Percentiles rank a stretch among this genome's conserved stretches.
phyloP scores from a whole-genome alignment of 2,329 filamentous ascomycete genomes.

The Domatiomyces catenatus region DNA sequence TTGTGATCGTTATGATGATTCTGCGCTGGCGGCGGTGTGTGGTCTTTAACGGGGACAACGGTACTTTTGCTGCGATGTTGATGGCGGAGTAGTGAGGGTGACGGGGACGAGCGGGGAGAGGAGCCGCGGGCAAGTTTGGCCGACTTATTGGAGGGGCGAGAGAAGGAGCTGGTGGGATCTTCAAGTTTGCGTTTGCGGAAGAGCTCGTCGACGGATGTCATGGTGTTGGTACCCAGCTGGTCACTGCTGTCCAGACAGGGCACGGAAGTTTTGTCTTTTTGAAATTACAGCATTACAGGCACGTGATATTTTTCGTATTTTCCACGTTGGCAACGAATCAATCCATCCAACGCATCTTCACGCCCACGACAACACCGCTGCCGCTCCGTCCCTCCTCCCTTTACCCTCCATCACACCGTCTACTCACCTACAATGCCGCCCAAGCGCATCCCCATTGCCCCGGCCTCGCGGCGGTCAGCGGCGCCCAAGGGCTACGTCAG shows the following conservation, averaged over 20 bases:
- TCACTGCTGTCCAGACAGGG: background rate
- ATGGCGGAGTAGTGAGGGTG: constrained; percentile 1
- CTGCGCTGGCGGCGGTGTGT: background rate
- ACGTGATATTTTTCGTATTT: too few relatives aligned
- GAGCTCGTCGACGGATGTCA: constrained; percentile 14
- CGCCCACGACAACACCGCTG: background rate
- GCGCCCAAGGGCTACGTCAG: constrained; percentile 40
- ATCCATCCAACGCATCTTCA: background rate
- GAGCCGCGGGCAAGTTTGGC: constrained; percentile 13
- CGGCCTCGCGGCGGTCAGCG: constrained; percentile 24
- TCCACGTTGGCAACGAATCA: background rate
- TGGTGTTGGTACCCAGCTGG: constrained; percentile 1
- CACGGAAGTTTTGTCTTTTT: background rate
- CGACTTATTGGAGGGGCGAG: constrained; percentile 15
- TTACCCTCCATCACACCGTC: background rate
- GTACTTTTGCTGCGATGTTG: constrained; percentile 5
- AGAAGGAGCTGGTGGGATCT: constrained; percentile 14
- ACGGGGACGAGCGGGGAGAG: constrained; percentile 8
- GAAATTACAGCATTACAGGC: too few relatives aligned
- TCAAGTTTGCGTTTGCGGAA: constrained; percentile 17
- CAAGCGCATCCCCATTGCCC: constrained; percentile 41
- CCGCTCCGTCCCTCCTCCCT: background rate
- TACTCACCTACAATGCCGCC: constrained; percentile 41
- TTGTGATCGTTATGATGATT: constrained; percentile 25
- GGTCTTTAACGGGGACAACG: constrained; percentile 11